Evolutionary conservation across 2,329 filamentous ascomycete species (phyloP).

Genomic region (Purpureocillium lavendulum): DNA sequence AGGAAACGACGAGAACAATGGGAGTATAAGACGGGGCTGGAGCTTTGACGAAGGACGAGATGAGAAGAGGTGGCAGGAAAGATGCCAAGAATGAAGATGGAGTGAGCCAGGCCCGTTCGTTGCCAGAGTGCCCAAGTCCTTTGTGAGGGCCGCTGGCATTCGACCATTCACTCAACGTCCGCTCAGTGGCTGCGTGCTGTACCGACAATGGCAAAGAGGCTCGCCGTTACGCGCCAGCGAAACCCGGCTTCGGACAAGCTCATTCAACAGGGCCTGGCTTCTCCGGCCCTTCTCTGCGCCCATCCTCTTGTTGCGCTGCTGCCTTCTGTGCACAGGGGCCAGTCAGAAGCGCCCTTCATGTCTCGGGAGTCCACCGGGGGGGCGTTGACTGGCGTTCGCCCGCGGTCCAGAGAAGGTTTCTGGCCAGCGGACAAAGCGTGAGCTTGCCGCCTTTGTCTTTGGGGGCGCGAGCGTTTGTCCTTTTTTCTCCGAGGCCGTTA

Average conservation of each 20-base stretch:
- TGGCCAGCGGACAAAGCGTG: not conserved
- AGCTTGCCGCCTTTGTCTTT: constrained; percentile 1
- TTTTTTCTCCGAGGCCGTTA: not conserved
- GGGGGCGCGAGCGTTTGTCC: not conserved
- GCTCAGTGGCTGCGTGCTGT: not conserved
- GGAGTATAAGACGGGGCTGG: too few relatives aligned
- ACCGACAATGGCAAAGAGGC: constrained; percentile 7
- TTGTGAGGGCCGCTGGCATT: constrained; percentile 1
- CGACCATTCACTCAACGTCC: not conserved
- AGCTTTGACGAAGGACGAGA: too few relatives aligned
- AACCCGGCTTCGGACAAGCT: constrained; percentile 11
- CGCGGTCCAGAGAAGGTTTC: constrained; percentile 6
- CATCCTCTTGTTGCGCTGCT: constrained; percentile 5
- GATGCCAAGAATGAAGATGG: not conserved
- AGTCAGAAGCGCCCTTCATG: constrained; percentile 14
- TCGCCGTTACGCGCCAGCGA: constrained; percentile 3
- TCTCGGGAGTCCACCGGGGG: constrained; percentile 15
- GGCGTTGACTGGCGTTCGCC: constrained; percentile 3
- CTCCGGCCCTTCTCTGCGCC: constrained; percentile 4
- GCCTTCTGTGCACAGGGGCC: constrained; percentile 2
- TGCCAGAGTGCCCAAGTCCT: constrained; percentile 2
- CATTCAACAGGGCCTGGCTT: constrained; percentile 1
- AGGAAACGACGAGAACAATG: too few relatives aligned
- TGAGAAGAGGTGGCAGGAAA: not conserved
- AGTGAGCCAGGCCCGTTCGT: not conserved